phyloP scores from a whole-genome alignment of 2,329 filamentous ascomycete species.

The Cadophora gregata region DNA sequence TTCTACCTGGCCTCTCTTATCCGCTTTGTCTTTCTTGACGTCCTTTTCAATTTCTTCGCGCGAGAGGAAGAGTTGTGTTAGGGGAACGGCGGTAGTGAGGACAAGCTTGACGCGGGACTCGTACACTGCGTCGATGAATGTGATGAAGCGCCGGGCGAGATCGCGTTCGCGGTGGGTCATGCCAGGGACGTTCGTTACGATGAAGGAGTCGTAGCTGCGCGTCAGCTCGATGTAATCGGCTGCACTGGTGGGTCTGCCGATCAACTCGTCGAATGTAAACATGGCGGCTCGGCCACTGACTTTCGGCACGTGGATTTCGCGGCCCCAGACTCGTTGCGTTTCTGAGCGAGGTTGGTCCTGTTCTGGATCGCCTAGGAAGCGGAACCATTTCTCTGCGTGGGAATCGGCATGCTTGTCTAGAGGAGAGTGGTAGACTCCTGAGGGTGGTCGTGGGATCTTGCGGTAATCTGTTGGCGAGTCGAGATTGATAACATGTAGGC shows the following conservation, averaged over 20 bases:
- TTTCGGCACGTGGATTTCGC: conserved; percentile 84
- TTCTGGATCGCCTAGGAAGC: conserved; percentile 85
- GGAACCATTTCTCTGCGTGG: conserved; percentile 95
- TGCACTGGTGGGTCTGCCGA: conserved; percentile 85
- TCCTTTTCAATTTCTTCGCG: conserved; percentile 70
- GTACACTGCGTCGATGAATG: conserved; percentile 96
- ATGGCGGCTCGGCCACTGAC: conserved; percentile 87
- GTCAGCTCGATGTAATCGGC: conserved; percentile 95
- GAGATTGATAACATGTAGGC: conserved; percentile 88
- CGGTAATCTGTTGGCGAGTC: conserved; percentile 96
- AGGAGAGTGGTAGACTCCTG: conserved; percentile 91
- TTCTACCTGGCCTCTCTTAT: conserved; percentile 49
- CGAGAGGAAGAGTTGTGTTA: conserved; percentile 86
- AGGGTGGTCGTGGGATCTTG: conserved; percentile 91
- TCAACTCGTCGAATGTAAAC: conserved; percentile 93
- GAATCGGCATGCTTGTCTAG: conserved; percentile 77
- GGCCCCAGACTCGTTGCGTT: conserved; percentile 87
- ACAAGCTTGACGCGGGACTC: conserved; percentile 93
- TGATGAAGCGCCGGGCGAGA: conserved; percentile 91
- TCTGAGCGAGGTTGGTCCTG: conserved; percentile 77
- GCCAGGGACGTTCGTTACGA: conserved; percentile 87
- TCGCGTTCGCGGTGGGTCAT: conserved; percentile 91
- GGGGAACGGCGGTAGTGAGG: conserved; percentile 84
- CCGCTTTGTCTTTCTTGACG: conserved; percentile 53
- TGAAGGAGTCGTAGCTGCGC: conserved; percentile 87